These are phyloP conservation scores for Erodium trifolium DNA, from an alignment of 441 rosid genomes.

Conservation along the genomic window DNA sequence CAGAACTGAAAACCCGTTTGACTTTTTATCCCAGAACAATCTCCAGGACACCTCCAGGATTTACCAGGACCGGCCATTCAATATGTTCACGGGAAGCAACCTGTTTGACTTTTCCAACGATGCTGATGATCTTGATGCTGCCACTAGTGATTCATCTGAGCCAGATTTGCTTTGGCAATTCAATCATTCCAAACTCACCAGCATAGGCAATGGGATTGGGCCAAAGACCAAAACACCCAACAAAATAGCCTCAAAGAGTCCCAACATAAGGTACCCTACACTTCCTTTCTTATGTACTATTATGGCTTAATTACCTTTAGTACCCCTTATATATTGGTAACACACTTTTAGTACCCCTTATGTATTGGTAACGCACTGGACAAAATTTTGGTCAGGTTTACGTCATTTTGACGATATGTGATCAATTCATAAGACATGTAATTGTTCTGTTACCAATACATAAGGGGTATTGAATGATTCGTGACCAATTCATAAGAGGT, in stretches of 20 bases:
- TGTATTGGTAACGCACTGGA: too few relatives aligned
- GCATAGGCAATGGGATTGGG: conserved; percentile 37
- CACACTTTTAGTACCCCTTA: too few relatives aligned
- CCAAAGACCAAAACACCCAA: conserved; percentile 43
- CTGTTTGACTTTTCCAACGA: conserved; percentile 35
- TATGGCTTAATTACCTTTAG: too few relatives aligned
- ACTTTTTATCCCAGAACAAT: conserved; percentile 12
- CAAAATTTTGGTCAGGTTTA: too few relatives aligned
- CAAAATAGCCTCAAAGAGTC: conserved; percentile 43
- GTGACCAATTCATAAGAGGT: too few relatives aligned
- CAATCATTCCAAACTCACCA: conserved; percentile 53
- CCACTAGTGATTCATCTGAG: conserved; percentile 86
- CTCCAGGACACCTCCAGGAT: too few relatives aligned
- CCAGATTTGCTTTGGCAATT: conserved; percentile 85
- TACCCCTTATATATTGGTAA: too few relatives aligned
- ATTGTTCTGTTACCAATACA: too few relatives aligned
- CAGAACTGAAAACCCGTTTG: conserved; percentile 43
- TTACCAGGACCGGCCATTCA: conserved; percentile 23
- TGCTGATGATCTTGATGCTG: conserved; percentile 72
- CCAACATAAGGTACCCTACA: conserved; percentile 44
- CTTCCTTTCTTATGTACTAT: neutral
- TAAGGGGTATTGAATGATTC: too few relatives aligned
- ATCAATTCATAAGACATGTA: too few relatives aligned
- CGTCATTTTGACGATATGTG: too few relatives aligned
- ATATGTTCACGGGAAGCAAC: conserved; percentile 18